These are phyloP conservation scores for Fraxinus dipetala DNA, from an alignment of 305 asterid genomes.

Conservation along the genomic window DNA sequence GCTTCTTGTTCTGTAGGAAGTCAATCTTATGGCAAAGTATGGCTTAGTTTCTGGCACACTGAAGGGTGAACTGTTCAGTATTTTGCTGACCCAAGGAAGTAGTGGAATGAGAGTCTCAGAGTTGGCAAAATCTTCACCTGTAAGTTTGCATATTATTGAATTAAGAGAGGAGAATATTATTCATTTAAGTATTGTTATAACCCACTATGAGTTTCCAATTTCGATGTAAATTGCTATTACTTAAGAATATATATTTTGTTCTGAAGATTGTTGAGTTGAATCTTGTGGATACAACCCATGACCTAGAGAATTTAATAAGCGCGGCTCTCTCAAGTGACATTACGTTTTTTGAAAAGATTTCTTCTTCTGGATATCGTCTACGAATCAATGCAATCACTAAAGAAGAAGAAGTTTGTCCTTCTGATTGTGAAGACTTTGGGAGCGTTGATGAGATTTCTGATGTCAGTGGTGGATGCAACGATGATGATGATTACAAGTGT, in stretches of 20 bases:
- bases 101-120: slow-evolving; percentile 76
- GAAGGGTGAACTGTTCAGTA: slow-evolving; percentile 80
- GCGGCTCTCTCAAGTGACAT: slow-evolving; percentile 76
- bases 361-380: slow-evolving; percentile 76
- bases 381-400: slow-evolving; percentile 56
- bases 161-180: slow-evolving; percentile 9
- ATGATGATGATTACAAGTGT: slow-evolving; percentile 51
- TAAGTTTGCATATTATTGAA: slow-evolving; percentile 41
- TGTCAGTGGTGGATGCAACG: slow-evolving; percentile 44
- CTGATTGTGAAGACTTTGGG: slow-evolving; percentile 69
- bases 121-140: slow-evolving; percentile 65
- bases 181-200: background rate
- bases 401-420: slow-evolving; percentile 51
- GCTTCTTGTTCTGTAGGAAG: slow-evolving; percentile 54
- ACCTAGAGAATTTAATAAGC: slow-evolving; percentile 59
- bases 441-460: slow-evolving; percentile 70
- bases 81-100: slow-evolving; percentile 63
- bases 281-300: slow-evolving; percentile 44
- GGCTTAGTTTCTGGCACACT: slow-evolving; percentile 73
- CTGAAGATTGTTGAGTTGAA: slow-evolving; percentile 71
- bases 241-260: slow-evolving; percentile 25
- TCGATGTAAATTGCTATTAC: slow-evolving; percentile 19
- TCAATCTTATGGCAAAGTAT: slow-evolving; percentile 67
- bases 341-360: slow-evolving; percentile 86
- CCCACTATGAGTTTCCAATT: slow-evolving; percentile 11